These are phyloP conservation scores for Pistacia integerrima DNA, from an alignment of 345 rosid genomes.

Conservation along the genomic window DNA sequence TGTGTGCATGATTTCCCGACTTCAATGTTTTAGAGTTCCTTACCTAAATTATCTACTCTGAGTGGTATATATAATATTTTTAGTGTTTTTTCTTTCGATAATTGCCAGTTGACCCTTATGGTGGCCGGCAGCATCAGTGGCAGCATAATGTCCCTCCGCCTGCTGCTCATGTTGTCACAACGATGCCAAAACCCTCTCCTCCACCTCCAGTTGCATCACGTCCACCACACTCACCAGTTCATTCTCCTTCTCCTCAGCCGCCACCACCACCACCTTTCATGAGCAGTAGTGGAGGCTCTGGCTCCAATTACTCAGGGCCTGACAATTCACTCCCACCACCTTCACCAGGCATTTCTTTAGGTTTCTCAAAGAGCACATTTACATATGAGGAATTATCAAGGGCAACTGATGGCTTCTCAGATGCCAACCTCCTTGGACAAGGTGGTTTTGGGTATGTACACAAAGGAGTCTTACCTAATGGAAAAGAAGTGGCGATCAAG, in stretches of 20 bases:
- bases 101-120: conserved; percentile 53
- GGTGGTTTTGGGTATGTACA: conserved; percentile 79
- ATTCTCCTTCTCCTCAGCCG: conserved; percentile 30
- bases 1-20: not conserved
- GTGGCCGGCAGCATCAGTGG: conserved; percentile 61
- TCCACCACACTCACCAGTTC: conserved; percentile 26
- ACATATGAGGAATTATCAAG: conserved; percentile 57
- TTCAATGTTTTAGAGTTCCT: not conserved
- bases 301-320: conserved; percentile 56
- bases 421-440: conserved; percentile 64
- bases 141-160: conserved; percentile 61
- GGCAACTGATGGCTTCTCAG: conserved; percentile 69
- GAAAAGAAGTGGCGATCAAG: conserved; percentile 67
- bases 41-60: not conserved
- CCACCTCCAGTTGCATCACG: conserved; percentile 36
- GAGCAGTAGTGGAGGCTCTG: conserved; percentile 70
- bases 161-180: conserved; percentile 34
- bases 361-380: conserved; percentile 70
- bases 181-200: conserved; percentile 39
- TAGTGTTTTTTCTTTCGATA: not conserved
- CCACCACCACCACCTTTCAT: conserved; percentile 43
- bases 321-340: conserved; percentile 60
- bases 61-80: not conserved
- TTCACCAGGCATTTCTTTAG: conserved; percentile 56
- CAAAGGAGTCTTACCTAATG: conserved; percentile 64